Base-by-base conservation (phyloP, 2,329 filamentous ascomycete genomes). In the Cadophora malorum region DNA sequence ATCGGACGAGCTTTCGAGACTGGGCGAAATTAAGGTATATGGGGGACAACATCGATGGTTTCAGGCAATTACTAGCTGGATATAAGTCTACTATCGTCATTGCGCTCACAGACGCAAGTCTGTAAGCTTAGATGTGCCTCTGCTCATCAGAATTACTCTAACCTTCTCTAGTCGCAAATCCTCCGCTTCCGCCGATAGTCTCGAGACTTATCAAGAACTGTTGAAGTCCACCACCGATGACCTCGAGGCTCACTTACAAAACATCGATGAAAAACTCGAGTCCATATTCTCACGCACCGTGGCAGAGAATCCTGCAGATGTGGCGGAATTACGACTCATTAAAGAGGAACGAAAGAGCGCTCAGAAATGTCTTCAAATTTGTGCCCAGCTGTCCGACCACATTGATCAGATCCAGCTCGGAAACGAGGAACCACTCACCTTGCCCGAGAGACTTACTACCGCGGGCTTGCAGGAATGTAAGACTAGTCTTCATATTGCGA, bases 1-100 rank as follows among this genome's bases (percentile, higher is more conserved):
- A 70, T 67, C 74, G 78, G 64, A 76, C 77, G 25, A 83, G 79
- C 72, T 82, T 83, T 72, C 78, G 80, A 56, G 81, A 82, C 70
- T 83, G 80, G 82, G 79, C 80, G 4, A 81, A 76, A 71, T 70
- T 83, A 56, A 79, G 70, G 67, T 83, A 83, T 63, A 81, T 83
- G 77, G 80, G 79, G 33, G 78, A 82, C 53, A 76, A 82, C 68
- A 80, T 83, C 55, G 78, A 80, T 68, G 78, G 76, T 61, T 83
- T 83, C 65, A 77, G 75, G 49, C 71, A 77, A 25, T 70, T 80
- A 49, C 69, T 84, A 38, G 77, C 80, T 50, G 77, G 78, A 52
- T 83, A 83, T 67, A 82, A 81, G 68, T 73, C 77, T 59, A 81
- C 79, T 33, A 80, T 81, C 33, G 79, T 65, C 58, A 80, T 82